phyloP scores from a whole-genome alignment of 2,329 filamentous ascomycete genomes.

The Penicillium brevicompactum region DNA sequence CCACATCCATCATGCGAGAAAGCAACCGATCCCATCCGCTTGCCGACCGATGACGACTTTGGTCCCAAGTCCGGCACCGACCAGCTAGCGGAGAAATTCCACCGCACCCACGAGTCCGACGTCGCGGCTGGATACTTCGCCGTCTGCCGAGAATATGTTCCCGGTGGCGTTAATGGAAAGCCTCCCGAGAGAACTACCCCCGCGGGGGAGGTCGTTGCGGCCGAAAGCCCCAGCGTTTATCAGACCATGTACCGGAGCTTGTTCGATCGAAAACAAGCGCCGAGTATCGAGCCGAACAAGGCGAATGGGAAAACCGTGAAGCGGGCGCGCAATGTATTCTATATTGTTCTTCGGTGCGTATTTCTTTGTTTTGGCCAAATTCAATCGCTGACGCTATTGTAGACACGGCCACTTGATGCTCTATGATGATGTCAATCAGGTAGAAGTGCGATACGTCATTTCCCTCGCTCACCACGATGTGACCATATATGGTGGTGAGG shows the following conservation, averaged over 20 bases:
- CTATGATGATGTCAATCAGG: slow-evolving; percentile 91
- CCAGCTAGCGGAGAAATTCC: slow-evolving; percentile 62
- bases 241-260: slow-evolving; percentile 97
- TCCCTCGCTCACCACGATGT: slow-evolving; percentile 83
- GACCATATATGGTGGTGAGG: slow-evolving; percentile 79
- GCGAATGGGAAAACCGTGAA: slow-evolving; percentile 52
- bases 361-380: background rate
- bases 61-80: slow-evolving; percentile 65
- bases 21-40: slow-evolving; percentile 39
- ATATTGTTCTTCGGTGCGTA: slow-evolving; percentile 78
- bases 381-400: slow-evolving; percentile 17
- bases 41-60: slow-evolving; percentile 65
- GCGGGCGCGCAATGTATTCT: slow-evolving; percentile 84
- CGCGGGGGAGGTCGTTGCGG: slow-evolving; percentile 73
- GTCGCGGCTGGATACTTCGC: slow-evolving; percentile 91
- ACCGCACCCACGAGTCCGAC: slow-evolving; percentile 67
- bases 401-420: slow-evolving; percentile 96
- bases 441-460: slow-evolving; percentile 95
- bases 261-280: slow-evolving; percentile 75
- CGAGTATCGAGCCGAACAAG: slow-evolving; percentile 57
- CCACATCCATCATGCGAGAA: slow-evolving; percentile 43
- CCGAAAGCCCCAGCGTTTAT: slow-evolving; percentile 90
- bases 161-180: slow-evolving; percentile 88
- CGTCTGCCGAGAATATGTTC: slow-evolving; percentile 90
- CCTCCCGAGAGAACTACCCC: slow-evolving; percentile 85